phyloP scores from a whole-genome alignment of 352 stramenopile species.

The Globisporangium parvum region DNA sequence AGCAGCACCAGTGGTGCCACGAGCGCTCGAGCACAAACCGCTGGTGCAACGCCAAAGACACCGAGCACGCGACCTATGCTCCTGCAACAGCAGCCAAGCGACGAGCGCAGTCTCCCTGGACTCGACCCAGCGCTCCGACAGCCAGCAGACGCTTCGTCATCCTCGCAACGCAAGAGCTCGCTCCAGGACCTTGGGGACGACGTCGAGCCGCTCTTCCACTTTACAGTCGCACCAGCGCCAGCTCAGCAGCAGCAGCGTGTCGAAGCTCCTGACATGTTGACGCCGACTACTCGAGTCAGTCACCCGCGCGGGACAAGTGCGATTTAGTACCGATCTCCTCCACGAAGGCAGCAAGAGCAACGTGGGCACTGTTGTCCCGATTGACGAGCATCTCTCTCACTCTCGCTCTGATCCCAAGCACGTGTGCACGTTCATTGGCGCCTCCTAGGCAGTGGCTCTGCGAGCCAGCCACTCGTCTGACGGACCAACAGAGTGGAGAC shows the following conservation, averaged over 20 bases:
- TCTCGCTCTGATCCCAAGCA: too few relatives aligned
- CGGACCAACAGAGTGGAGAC: too few relatives aligned
- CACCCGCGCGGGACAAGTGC: too few relatives aligned
- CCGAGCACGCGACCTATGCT: neutral
- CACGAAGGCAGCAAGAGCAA: too few relatives aligned
- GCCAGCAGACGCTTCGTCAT: neutral
- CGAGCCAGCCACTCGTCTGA: too few relatives aligned
- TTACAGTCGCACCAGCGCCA: slow-evolving; percentile 5
- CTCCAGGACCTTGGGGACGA: neutral
- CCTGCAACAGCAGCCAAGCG: neutral
- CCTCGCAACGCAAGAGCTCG: slow-evolving; percentile 2
- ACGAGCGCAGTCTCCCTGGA: neutral
- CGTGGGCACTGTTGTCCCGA: too few relatives aligned
- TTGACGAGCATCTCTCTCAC: too few relatives aligned
- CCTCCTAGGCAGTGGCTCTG: too few relatives aligned
- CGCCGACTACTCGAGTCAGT: too few relatives aligned
- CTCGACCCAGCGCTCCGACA: neutral
- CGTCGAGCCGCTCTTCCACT: slow-evolving; percentile 21
- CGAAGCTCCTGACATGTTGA: neutral
- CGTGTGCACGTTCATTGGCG: too few relatives aligned
- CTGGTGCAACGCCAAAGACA: slow-evolving; percentile 6
- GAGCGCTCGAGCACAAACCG: slow-evolving; percentile 7
- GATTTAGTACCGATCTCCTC: too few relatives aligned
- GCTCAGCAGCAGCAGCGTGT: neutral
- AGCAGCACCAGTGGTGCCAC: too few relatives aligned